phyloP scores from a whole-genome alignment of 2,329 filamentous ascomycete species.

The Calonectria henricotiae region DNA sequence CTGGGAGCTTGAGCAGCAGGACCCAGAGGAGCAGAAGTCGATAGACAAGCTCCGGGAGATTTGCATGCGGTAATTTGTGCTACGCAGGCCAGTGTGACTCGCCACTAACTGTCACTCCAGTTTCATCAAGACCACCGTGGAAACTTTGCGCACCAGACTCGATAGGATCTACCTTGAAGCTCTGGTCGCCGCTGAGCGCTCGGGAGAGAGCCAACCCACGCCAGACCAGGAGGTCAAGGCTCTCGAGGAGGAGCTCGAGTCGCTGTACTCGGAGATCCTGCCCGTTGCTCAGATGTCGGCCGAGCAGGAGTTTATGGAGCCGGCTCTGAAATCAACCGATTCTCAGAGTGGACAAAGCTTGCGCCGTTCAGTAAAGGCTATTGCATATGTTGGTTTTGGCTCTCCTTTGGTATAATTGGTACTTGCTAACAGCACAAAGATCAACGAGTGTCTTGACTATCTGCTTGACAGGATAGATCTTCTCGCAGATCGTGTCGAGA shows the following conservation, averaged over 20 bases:
- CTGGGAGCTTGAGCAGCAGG: slow-evolving; percentile 71
- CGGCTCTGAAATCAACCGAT: slow-evolving; percentile 68
- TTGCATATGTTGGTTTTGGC: slow-evolving; percentile 66
- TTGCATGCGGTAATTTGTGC: slow-evolving; percentile 65
- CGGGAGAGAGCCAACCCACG: slow-evolving; percentile 50
- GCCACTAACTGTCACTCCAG: slow-evolving; percentile 53
- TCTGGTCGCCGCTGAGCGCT: slow-evolving; percentile 55
- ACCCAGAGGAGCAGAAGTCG: slow-evolving; percentile 68
- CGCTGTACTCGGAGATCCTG: slow-evolving; percentile 78
- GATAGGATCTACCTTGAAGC: slow-evolving; percentile 72
- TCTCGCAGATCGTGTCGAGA: slow-evolving; percentile 62
- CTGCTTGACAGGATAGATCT: slow-evolving; percentile 65
- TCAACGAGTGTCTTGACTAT: slow-evolving; percentile 69
- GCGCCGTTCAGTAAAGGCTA: slow-evolving; percentile 64
- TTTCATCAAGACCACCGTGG: slow-evolving; percentile 72
- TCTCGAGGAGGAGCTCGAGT: slow-evolving; percentile 78
- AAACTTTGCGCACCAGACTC: slow-evolving; percentile 69
- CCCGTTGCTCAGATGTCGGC: slow-evolving; percentile 81
- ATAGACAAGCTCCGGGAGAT: slow-evolving; percentile 73
- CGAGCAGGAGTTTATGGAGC: slow-evolving; percentile 77
- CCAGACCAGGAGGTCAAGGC: slow-evolving; percentile 64
- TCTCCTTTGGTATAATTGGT: rapidly evolving
- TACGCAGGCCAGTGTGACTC: background rate
- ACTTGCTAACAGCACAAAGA: slow-evolving; percentile 58
- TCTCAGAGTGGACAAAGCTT: slow-evolving; percentile 63